phyloP scores from a whole-genome alignment of 2,329 filamentous ascomycete genomes.

The Orbilia javanica region DNA sequence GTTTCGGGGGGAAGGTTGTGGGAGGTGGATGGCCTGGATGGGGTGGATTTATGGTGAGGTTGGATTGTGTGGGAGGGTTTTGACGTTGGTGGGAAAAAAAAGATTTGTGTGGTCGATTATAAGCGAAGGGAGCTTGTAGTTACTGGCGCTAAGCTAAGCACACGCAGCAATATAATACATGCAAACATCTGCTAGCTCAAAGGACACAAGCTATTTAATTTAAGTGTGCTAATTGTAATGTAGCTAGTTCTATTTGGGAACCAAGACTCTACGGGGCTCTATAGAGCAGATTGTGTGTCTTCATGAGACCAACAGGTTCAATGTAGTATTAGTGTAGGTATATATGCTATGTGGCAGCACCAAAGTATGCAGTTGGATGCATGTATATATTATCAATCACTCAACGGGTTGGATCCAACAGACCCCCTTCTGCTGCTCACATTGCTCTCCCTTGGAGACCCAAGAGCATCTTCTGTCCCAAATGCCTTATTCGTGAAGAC shows the following conservation, averaged over 20 bases:
- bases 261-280: too few relatives aligned
- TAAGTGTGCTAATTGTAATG: too few relatives aligned
- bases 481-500: slow-evolving; percentile 75
- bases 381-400: not conserved
- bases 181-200: too few relatives aligned
- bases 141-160: too few relatives aligned
- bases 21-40: not conserved
- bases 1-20: slow-evolving; percentile 8
- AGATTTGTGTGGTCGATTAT: slow-evolving; percentile 47
- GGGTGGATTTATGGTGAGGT: slow-evolving; percentile 24
- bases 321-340: too few relatives aligned
- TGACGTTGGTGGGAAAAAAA: slow-evolving; percentile 51
- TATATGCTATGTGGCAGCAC: too few relatives aligned
- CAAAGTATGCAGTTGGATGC: not conserved
- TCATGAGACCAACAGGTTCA: too few relatives aligned
- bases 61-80: slow-evolving; percentile 41
- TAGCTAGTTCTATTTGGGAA: too few relatives aligned
- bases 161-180: too few relatives aligned
- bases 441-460: slow-evolving; percentile 46
- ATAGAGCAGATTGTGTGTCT: too few relatives aligned
- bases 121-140: too few relatives aligned
- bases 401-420: slow-evolving; percentile 31
- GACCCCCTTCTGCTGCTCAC: slow-evolving; percentile 51
- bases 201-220: too few relatives aligned
- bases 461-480: slow-evolving; percentile 62